Evolutionary conservation across 495 filamentous ascomycete species (phyloP), one percentile per base, ranked within the genome.

Genomic region (Penicillium verhagenii): DNA sequence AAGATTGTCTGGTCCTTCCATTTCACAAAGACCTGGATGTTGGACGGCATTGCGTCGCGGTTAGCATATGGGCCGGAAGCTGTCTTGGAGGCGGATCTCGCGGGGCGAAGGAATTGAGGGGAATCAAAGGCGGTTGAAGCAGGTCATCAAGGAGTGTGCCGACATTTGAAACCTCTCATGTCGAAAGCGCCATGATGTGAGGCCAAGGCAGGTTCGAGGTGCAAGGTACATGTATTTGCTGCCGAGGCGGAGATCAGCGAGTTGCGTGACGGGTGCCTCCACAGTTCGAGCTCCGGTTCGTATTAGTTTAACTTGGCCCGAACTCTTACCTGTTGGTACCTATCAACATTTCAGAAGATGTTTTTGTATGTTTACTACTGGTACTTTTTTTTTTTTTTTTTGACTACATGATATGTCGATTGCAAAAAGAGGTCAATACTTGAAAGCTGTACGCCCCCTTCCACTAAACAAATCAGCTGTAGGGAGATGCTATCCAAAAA

Each of bases 11-110:
- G 84, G 64, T 89, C 90, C 68, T 88, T 89, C 90, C 88, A 97
- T 73, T 87, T 85, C 67, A 98, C 89, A 64, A 92, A 97, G 70
- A 97, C 93, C 63, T 90, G 87, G 64, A 98, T 92, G 76, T 95
- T 81, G 54, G 78, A 77, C 62, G 74, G 68, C 76, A 79, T 78
- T 65, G 68, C 73, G 72, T 58, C 57, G 61, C 56, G 33, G 45
- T 72, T 58, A 74, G 71, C 71, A 69, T 73, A 64, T 67, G 68
- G 68, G 64, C 57, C 35, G 60, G 21, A 10, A 14, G 39, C 39
- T 29, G 13, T 31, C 24, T 52, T 6, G 28, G n/a, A 31, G 18
- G 37, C 20, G 31, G 28, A 44, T 26, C 39, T 53, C 16, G 47
- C 18, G 52, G 54, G 53, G 45, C 60, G 51, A 31, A 23, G 44